Conservation (phyloP, 2,329 filamentous ascomycete species). For the Aspergillus cejpii region DNA sequence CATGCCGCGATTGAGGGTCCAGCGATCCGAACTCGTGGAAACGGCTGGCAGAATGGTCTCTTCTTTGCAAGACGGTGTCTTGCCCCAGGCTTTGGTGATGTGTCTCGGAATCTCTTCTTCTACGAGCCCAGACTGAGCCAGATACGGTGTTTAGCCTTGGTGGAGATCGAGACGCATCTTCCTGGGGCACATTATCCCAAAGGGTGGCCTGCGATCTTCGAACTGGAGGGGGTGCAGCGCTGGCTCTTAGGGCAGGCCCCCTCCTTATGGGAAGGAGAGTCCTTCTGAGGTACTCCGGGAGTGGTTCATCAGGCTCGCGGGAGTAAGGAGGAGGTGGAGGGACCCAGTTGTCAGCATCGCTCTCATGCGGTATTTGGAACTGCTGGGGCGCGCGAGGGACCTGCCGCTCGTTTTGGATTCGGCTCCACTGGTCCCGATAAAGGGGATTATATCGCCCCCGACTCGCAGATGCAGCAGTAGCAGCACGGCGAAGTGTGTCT, state of each 20-base stretch:
- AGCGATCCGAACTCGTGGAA: background rate
- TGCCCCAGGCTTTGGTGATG: conserved; percentile 11
- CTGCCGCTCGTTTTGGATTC: conserved; percentile 39
- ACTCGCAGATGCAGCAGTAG: conserved; percentile 66
- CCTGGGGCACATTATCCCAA: conserved; percentile 18
- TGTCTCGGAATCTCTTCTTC: conserved; percentile 15
- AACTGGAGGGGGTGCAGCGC: conserved; percentile 11
- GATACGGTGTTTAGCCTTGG: conserved; percentile 25
- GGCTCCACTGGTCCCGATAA: conserved; percentile 18
- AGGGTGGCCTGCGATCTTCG: conserved; percentile 24
- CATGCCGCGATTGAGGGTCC: background rate
- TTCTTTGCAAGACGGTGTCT: conserved; percentile 8
- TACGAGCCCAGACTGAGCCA: conserved; percentile 14
- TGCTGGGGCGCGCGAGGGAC: conserved; percentile 8
- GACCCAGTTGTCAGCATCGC: conserved; percentile 82
- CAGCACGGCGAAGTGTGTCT: conserved; percentile 64
- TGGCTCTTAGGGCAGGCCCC: conserved; percentile 11
- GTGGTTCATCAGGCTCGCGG: conserved; percentile 30
- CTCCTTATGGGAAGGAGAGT: conserved; percentile 28
- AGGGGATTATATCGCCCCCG: conserved; percentile 59
- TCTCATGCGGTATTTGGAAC: conserved; percentile 69
- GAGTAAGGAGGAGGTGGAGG: conserved; percentile 73
- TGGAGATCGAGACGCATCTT: conserved; percentile 19
- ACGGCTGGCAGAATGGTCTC: conserved; percentile 8
- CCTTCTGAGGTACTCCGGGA: conserved; percentile 34